Conservation (phyloP, 139 green algal genomes). For the Chlamydomonas applanata region DNA sequence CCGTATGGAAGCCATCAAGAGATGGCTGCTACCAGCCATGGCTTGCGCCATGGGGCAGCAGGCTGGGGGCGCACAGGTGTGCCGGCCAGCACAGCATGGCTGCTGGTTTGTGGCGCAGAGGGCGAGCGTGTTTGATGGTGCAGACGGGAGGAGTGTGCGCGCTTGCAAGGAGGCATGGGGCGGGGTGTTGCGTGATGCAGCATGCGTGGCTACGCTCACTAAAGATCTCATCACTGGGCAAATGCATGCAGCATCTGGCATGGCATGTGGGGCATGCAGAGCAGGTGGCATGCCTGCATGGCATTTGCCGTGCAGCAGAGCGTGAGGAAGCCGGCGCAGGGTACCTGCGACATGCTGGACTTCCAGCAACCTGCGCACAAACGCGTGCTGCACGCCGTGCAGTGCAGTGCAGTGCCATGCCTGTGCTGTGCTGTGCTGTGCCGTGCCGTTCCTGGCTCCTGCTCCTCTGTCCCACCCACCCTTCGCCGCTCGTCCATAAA, state of each 20-base stretch:
- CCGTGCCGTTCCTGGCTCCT: background rate
- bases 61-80: no score
- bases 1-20: no score
- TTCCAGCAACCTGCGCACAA: background rate
- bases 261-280: no score
- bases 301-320: no score
- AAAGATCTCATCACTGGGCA: slow-evolving; percentile 33
- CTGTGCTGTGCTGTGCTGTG: background rate
- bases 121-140: no score
- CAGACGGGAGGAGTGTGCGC: slow-evolving; percentile 2
- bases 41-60: no score
- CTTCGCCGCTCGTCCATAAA: slow-evolving; percentile 88
- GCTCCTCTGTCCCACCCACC: slow-evolving; percentile 49
- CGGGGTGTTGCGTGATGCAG: background rate
- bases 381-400: no score
- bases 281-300: background rate
- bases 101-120: no score
- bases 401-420: background rate
- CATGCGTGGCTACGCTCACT: slow-evolving; percentile 30
- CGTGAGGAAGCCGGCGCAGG: no score
- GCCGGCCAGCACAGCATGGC: no score
- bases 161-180: background rate
- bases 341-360: background rate
- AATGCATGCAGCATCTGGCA: no score
- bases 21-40: no score